Evolutionary conservation across 495 filamentous ascomycete species (phyloP), one percentile per base, ranked within the genome.

Genomic region (Podospora comata): DNA sequence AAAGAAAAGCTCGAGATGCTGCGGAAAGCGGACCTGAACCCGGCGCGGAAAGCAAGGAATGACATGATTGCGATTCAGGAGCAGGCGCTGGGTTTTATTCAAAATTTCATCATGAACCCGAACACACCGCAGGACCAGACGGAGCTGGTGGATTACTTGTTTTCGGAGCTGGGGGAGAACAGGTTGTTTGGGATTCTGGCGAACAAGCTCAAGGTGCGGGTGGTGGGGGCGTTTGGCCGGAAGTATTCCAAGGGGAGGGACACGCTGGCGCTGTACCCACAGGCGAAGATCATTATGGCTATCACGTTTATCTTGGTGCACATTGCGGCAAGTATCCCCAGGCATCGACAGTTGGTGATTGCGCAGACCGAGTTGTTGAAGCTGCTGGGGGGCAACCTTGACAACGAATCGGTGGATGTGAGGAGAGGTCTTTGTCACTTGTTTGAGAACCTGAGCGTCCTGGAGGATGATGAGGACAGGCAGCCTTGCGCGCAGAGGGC

Each of bases 41-140:
- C 82, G 9, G 75, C 76, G 23, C 79, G 84, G n/a, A 84, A 88
- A 67, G 88, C 87, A 20, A 85, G 89, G 34, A 88, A 87, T 65
- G 92, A 96, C 73, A 92, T 94, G 64, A 83, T 95, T 54, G 88
- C 87, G 3, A 90, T 97, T 18, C 94, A 97, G 75, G 92, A 97
- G 69, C 93, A 98, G 76, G 92, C 88, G 0, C 85, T 98, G 34
- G 90, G 94, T 64, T 87, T 95, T 67, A 85, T 99, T 64, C 85
- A 93, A 60, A 99, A 99, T 76, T 82, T 97, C n/a, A 89, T 97
- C 69, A 89, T 88, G 66, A 65, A 67, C 13, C 67, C 70, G 64
- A 19, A 61, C 54, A 57, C 65, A 66, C 6, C n/a, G 9, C 23
- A 64, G 34, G 58, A 66, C 59, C 66, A 67, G 19, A 80, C 85